phyloP scores from a whole-genome alignment of 164 flowering plant genomes.

The Tetracentron sinense region DNA sequence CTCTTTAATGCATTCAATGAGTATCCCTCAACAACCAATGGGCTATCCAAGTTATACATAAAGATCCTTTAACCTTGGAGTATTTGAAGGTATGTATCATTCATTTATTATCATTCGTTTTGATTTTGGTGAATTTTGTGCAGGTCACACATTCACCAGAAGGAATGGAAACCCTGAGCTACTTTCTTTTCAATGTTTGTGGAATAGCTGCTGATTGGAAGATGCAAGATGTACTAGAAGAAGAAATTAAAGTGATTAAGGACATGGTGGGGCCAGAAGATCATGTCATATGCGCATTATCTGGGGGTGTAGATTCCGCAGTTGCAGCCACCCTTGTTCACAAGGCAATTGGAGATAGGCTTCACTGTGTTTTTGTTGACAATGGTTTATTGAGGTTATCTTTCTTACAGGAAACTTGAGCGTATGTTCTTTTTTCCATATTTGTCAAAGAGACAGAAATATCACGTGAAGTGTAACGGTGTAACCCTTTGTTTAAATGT shows the following conservation, averaged over 20 bases:
- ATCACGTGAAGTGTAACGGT: background rate
- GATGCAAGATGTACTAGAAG: conserved; percentile 82
- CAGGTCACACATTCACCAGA: conserved; percentile 92
- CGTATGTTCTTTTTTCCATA: background rate
- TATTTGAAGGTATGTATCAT: too few species aligned
- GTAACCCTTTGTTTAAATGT: background rate
- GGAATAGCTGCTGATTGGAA: conserved; percentile 75
- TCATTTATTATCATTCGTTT: background rate
- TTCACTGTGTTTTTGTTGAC: conserved; percentile 92
- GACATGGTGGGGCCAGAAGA: conserved; percentile 58
- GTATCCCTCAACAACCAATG: too few species aligned
- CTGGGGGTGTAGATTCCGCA: conserved; percentile 96
- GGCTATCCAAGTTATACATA: too few species aligned
- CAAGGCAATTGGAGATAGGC: conserved; percentile 90
- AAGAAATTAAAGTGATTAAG: conserved; percentile 72
- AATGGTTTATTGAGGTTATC: conserved; percentile 84
- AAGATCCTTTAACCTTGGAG: too few species aligned
- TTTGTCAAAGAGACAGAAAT: background rate
- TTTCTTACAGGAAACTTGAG: background rate
- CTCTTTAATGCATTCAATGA: too few species aligned
- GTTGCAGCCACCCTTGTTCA: conserved; percentile 99
- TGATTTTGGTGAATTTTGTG: background rate
- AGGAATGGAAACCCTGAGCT: conserved; percentile 81
- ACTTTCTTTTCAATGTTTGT: conserved; percentile 81
- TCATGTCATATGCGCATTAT: conserved; percentile 90